Evolutionary conservation across 2,329 filamentous ascomycete species (phyloP), one percentile per base, ranked within the genome.

Genomic region (Colletotrichum nymphaeae): DNA sequence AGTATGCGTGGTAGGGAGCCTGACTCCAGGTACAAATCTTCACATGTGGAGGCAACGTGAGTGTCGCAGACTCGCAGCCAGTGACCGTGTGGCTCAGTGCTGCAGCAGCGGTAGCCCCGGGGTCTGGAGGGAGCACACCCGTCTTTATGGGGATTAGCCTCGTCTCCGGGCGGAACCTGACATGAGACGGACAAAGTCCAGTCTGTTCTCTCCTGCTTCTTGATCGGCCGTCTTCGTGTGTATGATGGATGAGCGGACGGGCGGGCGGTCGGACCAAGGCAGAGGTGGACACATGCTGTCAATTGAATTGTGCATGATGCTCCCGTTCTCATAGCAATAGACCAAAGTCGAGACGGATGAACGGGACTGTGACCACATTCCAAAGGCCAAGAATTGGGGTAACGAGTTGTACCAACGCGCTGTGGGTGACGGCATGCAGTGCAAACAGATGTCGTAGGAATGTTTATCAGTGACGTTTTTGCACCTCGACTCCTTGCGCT

Each of bases 21-120:
- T 22, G n/a, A 8, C 6, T 42, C 52, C 19, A 65, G 53, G 62
- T 66, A 69, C 60, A 65, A 30, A 35, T 59, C 42, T 70, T 66
- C 67, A 70, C 53, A 59, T 59, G 37, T 56, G 52, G 49, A 64
- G 53, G 63, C 11, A 42, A 19, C 16, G 16, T 42, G 16, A 42
- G 37, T n/a, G 28, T 57, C 24, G 26, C 24, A 30, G 55, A 32
- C 52, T 63, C 58, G 59, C 49, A 26, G 52, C 35, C 56, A 35
- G 32, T 35, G 32, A 9, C 32, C 32, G 32, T 35, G 32, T 35
- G 32, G 32, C 32, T 35, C 53, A 53, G 32, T 57, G 52, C 53
- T 42, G 52, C 52, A 32, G 66, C 67, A 69, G 59, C 67, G 67
- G 67, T 65, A 63, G 42, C 30, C 52, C 53, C 28, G 67, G 67